A percentile compares a stretch with the other conserved stretches of the same genome.
These are phyloP conservation scores for Ottelia alismoides DNA, from an alignment of 106 monocot genomes.

Conservation along the genomic window DNA sequence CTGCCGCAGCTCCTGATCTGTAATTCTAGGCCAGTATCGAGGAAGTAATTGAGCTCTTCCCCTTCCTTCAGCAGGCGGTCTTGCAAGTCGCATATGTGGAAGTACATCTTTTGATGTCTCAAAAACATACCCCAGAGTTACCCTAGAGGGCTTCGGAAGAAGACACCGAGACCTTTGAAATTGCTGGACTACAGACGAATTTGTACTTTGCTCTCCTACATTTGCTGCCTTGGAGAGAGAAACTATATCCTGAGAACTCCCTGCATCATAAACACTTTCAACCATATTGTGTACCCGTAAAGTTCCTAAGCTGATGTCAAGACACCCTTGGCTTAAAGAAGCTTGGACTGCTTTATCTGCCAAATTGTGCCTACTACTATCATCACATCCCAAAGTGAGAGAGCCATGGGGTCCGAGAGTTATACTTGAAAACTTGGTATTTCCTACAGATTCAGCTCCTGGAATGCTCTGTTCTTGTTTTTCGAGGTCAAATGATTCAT, in stretches of 20 bases:
- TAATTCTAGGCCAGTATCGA: constrained; percentile 79
- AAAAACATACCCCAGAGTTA: constrained; percentile 10
- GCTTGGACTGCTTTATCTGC: constrained; percentile 20
- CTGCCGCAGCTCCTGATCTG: constrained; percentile 74
- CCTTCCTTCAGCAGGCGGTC: constrained; percentile 34
- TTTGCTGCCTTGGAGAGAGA: constrained; percentile 15
- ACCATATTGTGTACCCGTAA: constrained; percentile 20
- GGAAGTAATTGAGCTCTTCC: constrained; percentile 48
- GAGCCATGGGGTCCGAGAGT: constrained; percentile 15
- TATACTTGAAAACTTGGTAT: constrained; percentile 15
- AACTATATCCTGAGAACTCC: constrained; percentile 9
- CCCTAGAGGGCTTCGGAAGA: constrained; percentile 38
- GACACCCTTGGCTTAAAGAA: constrained; percentile 22
- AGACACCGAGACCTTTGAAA: constrained; percentile 41
- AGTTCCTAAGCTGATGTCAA: constrained; percentile 49
- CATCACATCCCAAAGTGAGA: constrained; percentile 4
- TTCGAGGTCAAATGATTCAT: constrained; percentile 29
- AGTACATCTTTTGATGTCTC: constrained; percentile 49
- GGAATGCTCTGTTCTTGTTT: constrained; percentile 30
- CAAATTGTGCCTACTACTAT: too few species aligned
- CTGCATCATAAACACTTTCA: constrained; percentile 19
- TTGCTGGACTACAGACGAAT: constrained; percentile 26
- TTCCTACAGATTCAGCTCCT: constrained; percentile 27
- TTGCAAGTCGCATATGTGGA: constrained; percentile 47
- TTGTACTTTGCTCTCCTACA: constrained; percentile 34